Conservation (phyloP, 352 stramenopile species). For the Pythium vanterpoolii region DNA sequence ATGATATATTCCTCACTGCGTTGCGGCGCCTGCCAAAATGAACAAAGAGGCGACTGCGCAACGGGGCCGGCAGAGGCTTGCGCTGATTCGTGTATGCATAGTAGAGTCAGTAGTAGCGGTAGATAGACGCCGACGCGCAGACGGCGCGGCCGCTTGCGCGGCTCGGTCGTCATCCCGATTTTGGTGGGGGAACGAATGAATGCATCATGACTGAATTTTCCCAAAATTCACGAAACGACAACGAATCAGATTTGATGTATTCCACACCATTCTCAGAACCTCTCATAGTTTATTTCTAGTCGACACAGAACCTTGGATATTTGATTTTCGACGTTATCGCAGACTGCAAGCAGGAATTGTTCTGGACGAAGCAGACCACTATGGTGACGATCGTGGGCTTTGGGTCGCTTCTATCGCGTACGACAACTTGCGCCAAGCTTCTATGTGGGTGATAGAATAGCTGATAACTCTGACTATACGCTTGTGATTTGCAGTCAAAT, state of each 20-base stretch:
- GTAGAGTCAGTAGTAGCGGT: background rate
- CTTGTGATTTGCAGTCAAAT: slow-evolving; percentile 42
- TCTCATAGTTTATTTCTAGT: background rate
- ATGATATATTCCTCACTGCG: slow-evolving; percentile 20
- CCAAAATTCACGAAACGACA: slow-evolving; percentile 1
- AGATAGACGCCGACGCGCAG: background rate
- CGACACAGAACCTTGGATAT: slow-evolving; percentile 9
- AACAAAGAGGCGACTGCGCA: slow-evolving; percentile 15
- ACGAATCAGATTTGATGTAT: background rate
- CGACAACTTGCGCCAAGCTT: background rate
- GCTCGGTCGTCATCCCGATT: background rate
- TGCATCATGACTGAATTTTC: background rate
- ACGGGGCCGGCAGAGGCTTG: background rate
- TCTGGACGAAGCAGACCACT: background rate
- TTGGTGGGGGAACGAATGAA: slow-evolving; percentile 1
- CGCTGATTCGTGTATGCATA: background rate
- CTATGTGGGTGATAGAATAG: background rate
- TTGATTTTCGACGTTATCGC: slow-evolving; percentile 1
- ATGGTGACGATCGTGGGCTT: slow-evolving; percentile 89
- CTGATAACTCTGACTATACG: background rate
- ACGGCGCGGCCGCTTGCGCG: background rate
- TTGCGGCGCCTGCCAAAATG: slow-evolving; percentile 1
- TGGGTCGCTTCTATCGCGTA: slow-evolving; percentile 87
- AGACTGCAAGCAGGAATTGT: background rate
- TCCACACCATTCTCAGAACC: background rate